Conservation (phyloP, 345 rosid species). For the Salix koriyanagi region DNA sequence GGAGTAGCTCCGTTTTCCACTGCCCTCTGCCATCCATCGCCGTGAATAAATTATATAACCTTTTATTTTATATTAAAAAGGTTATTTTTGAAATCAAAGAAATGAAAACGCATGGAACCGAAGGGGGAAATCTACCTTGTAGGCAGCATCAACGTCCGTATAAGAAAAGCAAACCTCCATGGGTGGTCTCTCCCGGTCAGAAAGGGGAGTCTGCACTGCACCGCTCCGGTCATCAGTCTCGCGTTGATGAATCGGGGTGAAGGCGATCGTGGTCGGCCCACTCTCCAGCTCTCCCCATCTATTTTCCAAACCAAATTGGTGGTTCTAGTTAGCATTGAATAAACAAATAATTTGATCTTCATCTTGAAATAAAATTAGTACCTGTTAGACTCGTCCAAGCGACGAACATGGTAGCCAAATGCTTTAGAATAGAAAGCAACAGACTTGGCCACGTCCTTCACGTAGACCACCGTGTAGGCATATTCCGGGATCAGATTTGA, state of each 20-base stretch:
- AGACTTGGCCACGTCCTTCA: slow-evolving; percentile 63
- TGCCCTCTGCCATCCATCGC: slow-evolving; percentile 46
- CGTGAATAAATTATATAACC: not conserved
- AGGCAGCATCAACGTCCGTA: slow-evolving; percentile 70
- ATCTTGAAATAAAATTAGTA: slow-evolving; percentile 1
- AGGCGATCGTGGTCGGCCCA: slow-evolving; percentile 79
- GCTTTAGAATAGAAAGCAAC: slow-evolving; percentile 69
- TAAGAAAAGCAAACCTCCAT: slow-evolving; percentile 77
- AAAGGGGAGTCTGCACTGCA: slow-evolving; percentile 36
- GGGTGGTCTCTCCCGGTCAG: slow-evolving; percentile 37
- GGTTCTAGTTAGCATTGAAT: too few relatives aligned
- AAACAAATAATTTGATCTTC: too few relatives aligned
- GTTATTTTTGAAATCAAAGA: not conserved
- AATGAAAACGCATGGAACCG: too few relatives aligned
- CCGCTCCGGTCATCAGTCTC: slow-evolving; percentile 78
- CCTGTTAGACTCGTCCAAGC: slow-evolving; percentile 70
- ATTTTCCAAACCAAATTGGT: too few relatives aligned
- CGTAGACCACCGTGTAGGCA: slow-evolving; percentile 66
- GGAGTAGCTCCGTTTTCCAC: slow-evolving; percentile 73
- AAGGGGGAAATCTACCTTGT: slow-evolving; percentile 41
- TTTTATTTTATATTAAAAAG: not conserved
- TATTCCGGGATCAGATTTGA: slow-evolving; percentile 43
- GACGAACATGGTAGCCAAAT: slow-evolving; percentile 64
- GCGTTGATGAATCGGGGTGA: slow-evolving; percentile 69
- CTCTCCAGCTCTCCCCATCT: slow-evolving; percentile 91